Evolutionary conservation across 306 rosid species (phyloP).

Genomic region (Cicer chorassanicum): DNA sequence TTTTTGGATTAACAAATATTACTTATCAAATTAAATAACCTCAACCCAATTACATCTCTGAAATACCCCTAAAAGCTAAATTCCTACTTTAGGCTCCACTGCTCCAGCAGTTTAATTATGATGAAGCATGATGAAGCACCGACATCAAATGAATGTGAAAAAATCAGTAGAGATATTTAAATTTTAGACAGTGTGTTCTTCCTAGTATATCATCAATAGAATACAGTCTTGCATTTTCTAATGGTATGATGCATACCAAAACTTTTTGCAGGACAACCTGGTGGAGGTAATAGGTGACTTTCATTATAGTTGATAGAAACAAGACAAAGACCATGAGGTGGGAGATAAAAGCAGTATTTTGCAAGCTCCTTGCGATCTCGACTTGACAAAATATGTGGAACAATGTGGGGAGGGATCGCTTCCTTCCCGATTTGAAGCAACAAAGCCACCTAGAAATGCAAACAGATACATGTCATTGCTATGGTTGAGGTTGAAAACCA

Average conservation of each 20-base stretch:
- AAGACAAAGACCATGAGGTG: slow-evolving; percentile 94
- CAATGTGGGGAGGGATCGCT: slow-evolving; percentile 77
- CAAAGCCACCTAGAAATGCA: slow-evolving; percentile 69
- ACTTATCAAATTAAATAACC: background rate
- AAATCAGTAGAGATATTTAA: slow-evolving; percentile 1
- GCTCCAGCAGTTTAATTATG: slow-evolving; percentile 10
- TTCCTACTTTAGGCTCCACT: slow-evolving; percentile 14
- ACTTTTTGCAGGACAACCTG: slow-evolving; percentile 65
- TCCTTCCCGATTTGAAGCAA: slow-evolving; percentile 88
- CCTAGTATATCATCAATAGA: slow-evolving; percentile 48
- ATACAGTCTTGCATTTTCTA: slow-evolving; percentile 84
- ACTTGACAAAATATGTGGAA: slow-evolving; percentile 70
- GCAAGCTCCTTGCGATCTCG: slow-evolving; percentile 90
- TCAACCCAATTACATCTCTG: slow-evolving; percentile 29
- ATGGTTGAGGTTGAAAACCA: slow-evolving; percentile 8
- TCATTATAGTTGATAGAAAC: slow-evolving; percentile 67
- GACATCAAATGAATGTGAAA: slow-evolving; percentile 29
- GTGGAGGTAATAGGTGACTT: slow-evolving; percentile 74
- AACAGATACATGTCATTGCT: slow-evolving; percentile 18
- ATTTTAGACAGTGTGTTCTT: slow-evolving; percentile 15
- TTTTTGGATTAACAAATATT: background rate
- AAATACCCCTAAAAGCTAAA: slow-evolving; percentile 32
- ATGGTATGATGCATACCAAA: slow-evolving; percentile 72
- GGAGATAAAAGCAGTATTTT: slow-evolving; percentile 61
- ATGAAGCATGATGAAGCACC: slow-evolving; percentile 27